Percentiles rank a stretch among this genome's conserved stretches.
phyloP scores from a whole-genome alignment of 202 grass and related monocot species.

The Eragrostis tef region DNA sequence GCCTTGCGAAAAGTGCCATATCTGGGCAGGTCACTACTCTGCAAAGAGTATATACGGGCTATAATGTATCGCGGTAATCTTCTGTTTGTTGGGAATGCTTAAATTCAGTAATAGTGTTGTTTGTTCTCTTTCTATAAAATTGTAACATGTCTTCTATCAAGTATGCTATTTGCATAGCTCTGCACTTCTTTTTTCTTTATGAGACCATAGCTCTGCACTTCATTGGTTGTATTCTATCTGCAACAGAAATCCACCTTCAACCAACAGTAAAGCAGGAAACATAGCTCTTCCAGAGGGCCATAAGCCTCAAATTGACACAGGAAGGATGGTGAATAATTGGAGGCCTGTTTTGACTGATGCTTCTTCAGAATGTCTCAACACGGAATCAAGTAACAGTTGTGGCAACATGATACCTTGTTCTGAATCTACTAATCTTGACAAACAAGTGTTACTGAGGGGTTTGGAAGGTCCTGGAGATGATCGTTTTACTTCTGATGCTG shows the following conservation, averaged over 20 bases:
- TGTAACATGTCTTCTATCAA: constrained; percentile 36
- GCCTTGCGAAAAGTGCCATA: constrained; percentile 61
- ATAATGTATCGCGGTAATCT: constrained; percentile 58
- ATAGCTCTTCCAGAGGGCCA: constrained; percentile 10
- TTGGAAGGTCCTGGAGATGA: constrained; percentile 36
- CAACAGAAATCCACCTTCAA: constrained; percentile 49
- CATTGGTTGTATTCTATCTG: constrained; percentile 39
- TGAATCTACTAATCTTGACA: constrained; percentile 33
- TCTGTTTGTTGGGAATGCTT: constrained; percentile 26
- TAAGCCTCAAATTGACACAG: constrained; percentile 44
- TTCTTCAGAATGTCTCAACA: constrained; percentile 37
- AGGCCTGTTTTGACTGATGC: constrained; percentile 22
- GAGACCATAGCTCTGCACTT: constrained; percentile 13
- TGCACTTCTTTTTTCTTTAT: no score
- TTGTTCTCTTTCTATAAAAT: constrained; percentile 24
- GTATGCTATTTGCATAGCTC: neutral
- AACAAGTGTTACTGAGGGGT: constrained; percentile 36
- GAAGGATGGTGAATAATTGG: constrained; percentile 35
- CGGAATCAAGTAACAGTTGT: constrained; percentile 37
- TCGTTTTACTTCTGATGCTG: constrained; percentile 40
- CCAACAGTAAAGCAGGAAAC: constrained; percentile 48
- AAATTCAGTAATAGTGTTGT: constrained; percentile 25
- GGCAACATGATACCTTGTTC: constrained; percentile 33
- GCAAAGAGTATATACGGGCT: constrained; percentile 54
- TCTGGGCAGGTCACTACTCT: constrained; percentile 72